Base-by-base conservation (phyloP, 495 filamentous ascomycete species). In the Emericellopsis terricola region DNA sequence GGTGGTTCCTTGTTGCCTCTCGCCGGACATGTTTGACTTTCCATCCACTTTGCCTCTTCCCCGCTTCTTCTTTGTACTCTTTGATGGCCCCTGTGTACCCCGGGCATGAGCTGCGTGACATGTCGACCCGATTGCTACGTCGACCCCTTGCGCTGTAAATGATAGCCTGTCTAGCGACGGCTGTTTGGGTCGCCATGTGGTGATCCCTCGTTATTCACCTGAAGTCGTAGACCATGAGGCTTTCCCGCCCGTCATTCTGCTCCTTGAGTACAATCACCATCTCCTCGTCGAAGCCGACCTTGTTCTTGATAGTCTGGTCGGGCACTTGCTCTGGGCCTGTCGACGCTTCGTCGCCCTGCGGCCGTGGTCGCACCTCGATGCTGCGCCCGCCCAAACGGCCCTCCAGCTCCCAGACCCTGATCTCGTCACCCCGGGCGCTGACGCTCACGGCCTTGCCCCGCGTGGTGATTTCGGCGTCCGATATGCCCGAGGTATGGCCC, bases 361-460 rank as follows among this genome's bases (percentile, higher is more conserved):
- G 8, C 59, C 64, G 31, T 38, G 67, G 55, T 15, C 50, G 45
- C 11, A 65, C 51, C 40, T 61, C 52, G 13, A 65, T 47, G 29
- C 59, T 58, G 17, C 45, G 44, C 8, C 53, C 57, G 15, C 50
- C 45, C 13, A 76, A 56, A 11, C 78, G 68, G 3, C 73, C 74
- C 55, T 97, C 89, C 5, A 97, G 68, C 42, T 94, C 86, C 89
- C 89, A 97, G 6, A 96, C 74, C 5, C 87, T 68, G 32, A 97
- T 68, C 47, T 97, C 89, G 37, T 85, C 73, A 8, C 87, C 89
- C 10, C 68, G 60, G 4, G 66, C 65, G 46, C 80, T 85, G 17
- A 94, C 78, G 13, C 83, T 92, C 0, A 97, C 79, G 0, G 89
- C 89, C 50, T 83, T 93, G 9, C 89, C 89, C 14, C 81, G 70